Conservation (phyloP, 306 rosid genomes). For the Oxytropis ochrocephala region DNA sequence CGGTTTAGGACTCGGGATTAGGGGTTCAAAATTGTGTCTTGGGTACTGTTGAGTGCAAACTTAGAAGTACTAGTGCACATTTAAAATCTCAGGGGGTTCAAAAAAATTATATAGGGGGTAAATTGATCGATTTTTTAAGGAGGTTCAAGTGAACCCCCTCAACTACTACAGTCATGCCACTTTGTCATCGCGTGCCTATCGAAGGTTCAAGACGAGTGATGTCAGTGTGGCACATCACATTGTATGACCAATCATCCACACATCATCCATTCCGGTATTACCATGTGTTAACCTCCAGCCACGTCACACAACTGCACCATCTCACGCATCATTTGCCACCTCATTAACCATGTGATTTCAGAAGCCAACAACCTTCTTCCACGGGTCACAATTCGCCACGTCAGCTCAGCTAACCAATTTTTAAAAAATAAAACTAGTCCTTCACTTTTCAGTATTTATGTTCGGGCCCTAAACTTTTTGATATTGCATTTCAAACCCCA, state of each 20-base stretch:
- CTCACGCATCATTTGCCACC: not conserved
- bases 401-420: not conserved
- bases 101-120: too few relatives aligned
- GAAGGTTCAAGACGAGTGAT: not conserved
- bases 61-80: too few relatives aligned
- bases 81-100: too few relatives aligned
- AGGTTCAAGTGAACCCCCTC: too few relatives aligned
- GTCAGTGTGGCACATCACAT: not conserved
- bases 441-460: not conserved
- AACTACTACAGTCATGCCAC: too few relatives aligned
- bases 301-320: not conserved
- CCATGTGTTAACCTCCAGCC: not conserved
- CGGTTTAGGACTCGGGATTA: too few relatives aligned
- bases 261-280: not conserved
- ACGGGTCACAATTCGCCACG: not conserved
- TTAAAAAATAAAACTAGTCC: too few relatives aligned
- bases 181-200: not conserved
- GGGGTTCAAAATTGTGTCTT: too few relatives aligned
- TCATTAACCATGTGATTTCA: not conserved
- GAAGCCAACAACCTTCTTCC: not conserved
- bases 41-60: too few relatives aligned
- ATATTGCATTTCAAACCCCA: not conserved
- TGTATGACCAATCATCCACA: too few relatives aligned
- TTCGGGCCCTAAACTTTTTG: not conserved
- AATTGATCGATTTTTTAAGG: too few relatives aligned